Evolutionary conservation across 306 rosid species (phyloP).

Genomic region (Trifolium fragiferum): DNA sequence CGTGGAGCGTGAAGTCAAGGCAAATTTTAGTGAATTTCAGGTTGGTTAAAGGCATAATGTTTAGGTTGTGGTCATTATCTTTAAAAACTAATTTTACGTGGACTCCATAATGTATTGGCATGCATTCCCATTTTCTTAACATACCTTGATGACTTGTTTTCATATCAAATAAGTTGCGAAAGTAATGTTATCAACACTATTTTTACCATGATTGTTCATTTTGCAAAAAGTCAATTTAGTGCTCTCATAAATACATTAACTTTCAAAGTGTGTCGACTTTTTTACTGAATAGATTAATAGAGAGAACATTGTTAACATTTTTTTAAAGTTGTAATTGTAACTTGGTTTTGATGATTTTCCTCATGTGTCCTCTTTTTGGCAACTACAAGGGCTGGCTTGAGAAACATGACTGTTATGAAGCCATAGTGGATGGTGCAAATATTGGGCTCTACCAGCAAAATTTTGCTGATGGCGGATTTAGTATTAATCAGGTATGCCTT

Average conservation of each 20-base stretch:
- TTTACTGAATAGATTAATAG: not conserved
- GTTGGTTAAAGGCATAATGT: conserved; percentile 34
- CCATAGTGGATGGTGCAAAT: conserved; percentile 91
- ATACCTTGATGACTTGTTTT: not conserved
- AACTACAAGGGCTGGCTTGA: conserved; percentile 72
- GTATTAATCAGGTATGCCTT: conserved; percentile 73
- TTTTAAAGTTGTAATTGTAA: not conserved
- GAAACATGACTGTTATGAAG: conserved; percentile 58
- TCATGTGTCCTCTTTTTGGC: not conserved
- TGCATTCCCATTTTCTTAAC: not conserved
- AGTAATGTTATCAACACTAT: not conserved
- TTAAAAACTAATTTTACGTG: not conserved
- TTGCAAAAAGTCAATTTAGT: not conserved
- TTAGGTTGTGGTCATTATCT: not conserved
- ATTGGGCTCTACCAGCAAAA: conserved; percentile 94
- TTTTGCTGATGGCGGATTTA: conserved; percentile 92
- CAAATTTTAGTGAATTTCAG: conserved; percentile 80
- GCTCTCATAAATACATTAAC: not conserved
- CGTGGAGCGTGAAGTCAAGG: conserved; percentile 73
- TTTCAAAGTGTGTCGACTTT: not conserved
- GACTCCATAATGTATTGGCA: not conserved
- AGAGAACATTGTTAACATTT: not conserved
- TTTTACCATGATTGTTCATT: not conserved
- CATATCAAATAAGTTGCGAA: not conserved
- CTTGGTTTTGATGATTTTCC: conserved; percentile 28